Evolutionary conservation across 768 basidiomycete species (phyloP).

Genomic region (Panaeolus papilionaceus): DNA sequence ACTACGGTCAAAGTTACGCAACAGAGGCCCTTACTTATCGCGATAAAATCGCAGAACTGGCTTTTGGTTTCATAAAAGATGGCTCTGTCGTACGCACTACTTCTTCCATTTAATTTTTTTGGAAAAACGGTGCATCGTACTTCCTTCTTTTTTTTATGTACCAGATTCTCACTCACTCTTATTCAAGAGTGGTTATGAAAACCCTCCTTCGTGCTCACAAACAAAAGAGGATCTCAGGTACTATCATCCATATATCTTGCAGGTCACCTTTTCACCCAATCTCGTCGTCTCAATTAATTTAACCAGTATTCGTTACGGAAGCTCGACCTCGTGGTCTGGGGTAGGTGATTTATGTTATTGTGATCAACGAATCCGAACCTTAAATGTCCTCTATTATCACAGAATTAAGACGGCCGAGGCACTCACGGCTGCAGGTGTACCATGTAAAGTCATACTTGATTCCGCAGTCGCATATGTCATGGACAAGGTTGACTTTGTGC

Average conservation of each 20-base stretch:
- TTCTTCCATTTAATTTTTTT: constrained; percentile 5
- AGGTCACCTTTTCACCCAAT: constrained; percentile 23
- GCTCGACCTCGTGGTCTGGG: constrained; percentile 89
- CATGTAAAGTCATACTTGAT: constrained; percentile 93
- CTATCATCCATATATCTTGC: constrained; percentile 25
- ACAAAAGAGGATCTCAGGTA: constrained; percentile 87
- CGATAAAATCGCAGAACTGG: constrained; percentile 85
- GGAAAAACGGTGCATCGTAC: neutral
- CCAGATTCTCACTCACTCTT: constrained; percentile 96
- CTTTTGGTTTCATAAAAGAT: constrained; percentile 94
- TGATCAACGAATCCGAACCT: constrained; percentile 7
- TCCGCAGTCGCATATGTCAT: constrained; percentile 97
- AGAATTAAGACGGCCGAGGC: constrained; percentile 93
- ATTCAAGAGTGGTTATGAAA: constrained; percentile 95
- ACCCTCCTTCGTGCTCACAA: constrained; percentile 90
- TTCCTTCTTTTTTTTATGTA: constrained; percentile 17
- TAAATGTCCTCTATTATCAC: constrained; percentile 28
- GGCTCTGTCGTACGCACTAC: constrained; percentile 75
- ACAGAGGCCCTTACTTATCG: constrained; percentile 84
- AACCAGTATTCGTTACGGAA: constrained; percentile 92
- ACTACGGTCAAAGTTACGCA: constrained; percentile 81
- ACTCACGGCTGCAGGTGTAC: constrained; percentile 88
- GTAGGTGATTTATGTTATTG: constrained; percentile 50
- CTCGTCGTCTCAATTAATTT: constrained; percentile 21
- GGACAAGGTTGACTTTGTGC: constrained; percentile 93